Evolutionary conservation across 2,329 filamentous ascomycete genomes (phyloP).

Genomic region (Pseudogymnoascus sp.): DNA sequence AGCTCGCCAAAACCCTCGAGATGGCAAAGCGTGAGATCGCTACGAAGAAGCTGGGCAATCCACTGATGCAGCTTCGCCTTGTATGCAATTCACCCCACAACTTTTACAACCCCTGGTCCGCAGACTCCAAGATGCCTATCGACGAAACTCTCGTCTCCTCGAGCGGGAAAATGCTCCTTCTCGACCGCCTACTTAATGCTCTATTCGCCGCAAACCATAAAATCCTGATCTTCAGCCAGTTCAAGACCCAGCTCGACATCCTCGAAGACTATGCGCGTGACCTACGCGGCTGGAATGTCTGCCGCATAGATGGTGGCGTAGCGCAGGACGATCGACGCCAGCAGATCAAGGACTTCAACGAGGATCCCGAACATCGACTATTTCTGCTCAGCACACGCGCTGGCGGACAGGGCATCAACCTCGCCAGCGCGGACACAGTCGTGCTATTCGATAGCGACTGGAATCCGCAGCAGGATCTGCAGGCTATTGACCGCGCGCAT

Average conservation of each 20-base stretch:
- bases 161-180: constrained; percentile 90
- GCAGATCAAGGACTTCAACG: constrained; percentile 69
- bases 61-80: constrained; percentile 81
- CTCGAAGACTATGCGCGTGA: constrained; percentile 75
- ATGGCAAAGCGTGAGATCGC: constrained; percentile 82
- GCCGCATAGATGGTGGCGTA: constrained; percentile 85
- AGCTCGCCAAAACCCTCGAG: constrained; percentile 61
- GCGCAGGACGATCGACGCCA: constrained; percentile 62
- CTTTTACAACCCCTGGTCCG: constrained; percentile 86
- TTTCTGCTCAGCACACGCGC: constrained; percentile 88
- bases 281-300: constrained; percentile 73
- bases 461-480: constrained; percentile 95
- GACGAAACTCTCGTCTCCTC: constrained; percentile 79
- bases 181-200: constrained; percentile 74
- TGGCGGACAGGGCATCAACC: constrained; percentile 91
- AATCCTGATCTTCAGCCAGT: constrained; percentile 92
- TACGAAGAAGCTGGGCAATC: constrained; percentile 87
- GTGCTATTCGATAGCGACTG: constrained; percentile 86
- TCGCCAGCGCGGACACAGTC: constrained; percentile 85
- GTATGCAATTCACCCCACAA: constrained; percentile 94
- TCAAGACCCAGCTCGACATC: constrained; percentile 88
- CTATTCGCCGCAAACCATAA: constrained; percentile 75
- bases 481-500: constrained; percentile 92
- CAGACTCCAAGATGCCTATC: constrained; percentile 48
- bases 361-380: constrained; percentile 56